Evolutionary conservation across 768 basidiomycete species (phyloP), one percentile per base, ranked within the genome.

Genomic region (Sistotremastrum suecicum): DNA sequence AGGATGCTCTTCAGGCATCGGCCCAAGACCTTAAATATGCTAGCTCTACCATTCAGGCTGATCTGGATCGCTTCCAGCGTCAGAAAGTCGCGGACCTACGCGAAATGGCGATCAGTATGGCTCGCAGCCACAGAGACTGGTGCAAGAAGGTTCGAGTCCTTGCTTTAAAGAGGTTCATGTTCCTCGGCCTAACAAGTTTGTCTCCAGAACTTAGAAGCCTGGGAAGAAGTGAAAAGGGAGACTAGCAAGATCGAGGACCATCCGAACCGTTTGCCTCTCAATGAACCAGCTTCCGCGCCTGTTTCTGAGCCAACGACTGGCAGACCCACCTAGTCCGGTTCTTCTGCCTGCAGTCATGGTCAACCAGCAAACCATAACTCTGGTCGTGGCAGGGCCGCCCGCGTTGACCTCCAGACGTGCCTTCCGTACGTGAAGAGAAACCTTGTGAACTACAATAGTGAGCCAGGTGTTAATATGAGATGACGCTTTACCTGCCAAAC

Each of bases 31-130:
- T 99, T 39, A 94, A 97, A 58, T 98, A 94, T 62, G 86, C 94
- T 0, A 90, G 86, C 54, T 85, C 83, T 39, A 97, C 92, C 20
- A 91, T 99, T 44, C 95, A 99, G 61, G 88, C 89, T 10, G 95
- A 99, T 65, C 67, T 99, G 51, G 95, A 99, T 64, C 77, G 95
- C 42, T 99, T 99, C 65, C 95, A 99, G 60, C 76, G 95, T 28
- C 95, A 98, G 68, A 99, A 99, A 60, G 95, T 99, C 3, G 89
- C 90, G 5, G 95, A 99, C 66, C 53, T 98, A 53, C 69, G 91
- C 35, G 88, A 94, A 60, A 91, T 99, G 91, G 67, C 83, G 36
- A 86, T 98, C 50, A 76, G 75, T 54, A 82, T 98, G 74, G 86
- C 90, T 0, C 72, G 75, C 54, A 83, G 80, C 45, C 95, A 99